Evolutionary conservation across 179 eudicot genomes (phyloP).

Genomic region (Nepenthes alata): DNA sequence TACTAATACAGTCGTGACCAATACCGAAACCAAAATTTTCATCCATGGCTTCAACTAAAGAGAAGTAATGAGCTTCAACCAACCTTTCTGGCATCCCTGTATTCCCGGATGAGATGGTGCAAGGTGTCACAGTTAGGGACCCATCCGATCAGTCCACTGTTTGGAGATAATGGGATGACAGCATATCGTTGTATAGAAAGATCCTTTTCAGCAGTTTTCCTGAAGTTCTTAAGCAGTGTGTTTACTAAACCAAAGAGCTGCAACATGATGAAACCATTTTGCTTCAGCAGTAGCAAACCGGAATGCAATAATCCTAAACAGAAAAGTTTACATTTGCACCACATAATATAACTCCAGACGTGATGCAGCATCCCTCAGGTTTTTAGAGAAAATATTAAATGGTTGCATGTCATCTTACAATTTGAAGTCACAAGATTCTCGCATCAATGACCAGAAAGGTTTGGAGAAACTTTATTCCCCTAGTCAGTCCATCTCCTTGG

Average conservation of each 20-base stretch:
- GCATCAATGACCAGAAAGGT: too few species aligned
- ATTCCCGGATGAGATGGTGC: conserved; percentile 92
- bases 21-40: too few species aligned
- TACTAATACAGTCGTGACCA: too few species aligned
- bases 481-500: too few species aligned
- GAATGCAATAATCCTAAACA: conserved; percentile 2
- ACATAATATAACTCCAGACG: too few species aligned
- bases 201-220: conserved; percentile 89
- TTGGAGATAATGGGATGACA: conserved; percentile 93
- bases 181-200: conserved; percentile 81
- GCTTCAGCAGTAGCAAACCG: background rate
- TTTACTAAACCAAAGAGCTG: conserved; percentile 98
- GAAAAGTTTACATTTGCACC: too few species aligned
- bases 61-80: conserved; percentile 9
- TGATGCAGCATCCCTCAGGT: too few species aligned
- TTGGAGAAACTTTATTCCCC: too few species aligned
- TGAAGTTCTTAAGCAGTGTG: conserved; percentile 81
- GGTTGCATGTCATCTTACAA: too few species aligned
- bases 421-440: too few species aligned
- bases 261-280: conserved; percentile 3
- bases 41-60: background rate
- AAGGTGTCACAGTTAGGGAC: conserved; percentile 96
- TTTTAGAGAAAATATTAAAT: too few species aligned
- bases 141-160: conserved; percentile 97
- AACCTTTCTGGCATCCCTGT: conserved; percentile 97